Percentiles rank a stretch among this genome's conserved stretches.
Conservation (phyloP, 805 yeast species). For the Zygosaccharomyces pseudorouxii region DNA sequence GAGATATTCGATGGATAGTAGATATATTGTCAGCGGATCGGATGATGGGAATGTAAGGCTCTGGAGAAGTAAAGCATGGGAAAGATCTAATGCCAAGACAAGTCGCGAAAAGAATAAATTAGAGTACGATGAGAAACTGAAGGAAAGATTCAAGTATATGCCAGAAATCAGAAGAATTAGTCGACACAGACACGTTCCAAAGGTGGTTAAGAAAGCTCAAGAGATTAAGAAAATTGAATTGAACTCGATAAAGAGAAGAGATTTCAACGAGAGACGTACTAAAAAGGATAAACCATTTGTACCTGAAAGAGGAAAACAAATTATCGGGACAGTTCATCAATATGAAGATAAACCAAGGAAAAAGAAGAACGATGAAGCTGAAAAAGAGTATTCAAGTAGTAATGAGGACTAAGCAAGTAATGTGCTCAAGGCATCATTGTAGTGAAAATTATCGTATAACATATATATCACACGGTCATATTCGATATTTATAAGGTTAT, state of each 20-base stretch:
- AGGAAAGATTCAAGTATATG: constrained; percentile 91
- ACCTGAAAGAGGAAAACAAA: constrained; percentile 81
- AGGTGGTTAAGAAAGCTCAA: constrained; percentile 78
- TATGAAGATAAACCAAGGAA: constrained; percentile 35
- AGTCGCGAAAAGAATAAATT: constrained; percentile 73
- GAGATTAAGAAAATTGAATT: constrained; percentile 78
- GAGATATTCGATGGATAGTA: constrained; percentile 82
- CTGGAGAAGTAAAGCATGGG: constrained; percentile 88
- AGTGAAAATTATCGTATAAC: background rate
- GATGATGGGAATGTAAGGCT: constrained; percentile 94
- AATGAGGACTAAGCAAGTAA: constrained; percentile 3
- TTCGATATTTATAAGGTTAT: constrained; percentile 6
- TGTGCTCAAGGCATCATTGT: no score
- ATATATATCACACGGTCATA: constrained; percentile 5
- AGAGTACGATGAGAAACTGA: constrained; percentile 87
- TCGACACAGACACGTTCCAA: constrained; percentile 89
- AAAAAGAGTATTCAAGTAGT: constrained; percentile 8
- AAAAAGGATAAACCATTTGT: constrained; percentile 56
- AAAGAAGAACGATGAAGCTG: constrained; percentile 11
- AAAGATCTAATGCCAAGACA: constrained; percentile 75
- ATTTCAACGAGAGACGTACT: constrained; percentile 76
- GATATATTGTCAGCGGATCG: constrained; percentile 82
- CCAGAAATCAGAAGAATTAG: constrained; percentile 90
- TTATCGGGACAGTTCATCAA: constrained; percentile 73
- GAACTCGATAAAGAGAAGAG: constrained; percentile 70